phyloP scores from a whole-genome alignment of 2,329 filamentous ascomycete species.

The Stagonosporopsis tanaceti region DNA sequence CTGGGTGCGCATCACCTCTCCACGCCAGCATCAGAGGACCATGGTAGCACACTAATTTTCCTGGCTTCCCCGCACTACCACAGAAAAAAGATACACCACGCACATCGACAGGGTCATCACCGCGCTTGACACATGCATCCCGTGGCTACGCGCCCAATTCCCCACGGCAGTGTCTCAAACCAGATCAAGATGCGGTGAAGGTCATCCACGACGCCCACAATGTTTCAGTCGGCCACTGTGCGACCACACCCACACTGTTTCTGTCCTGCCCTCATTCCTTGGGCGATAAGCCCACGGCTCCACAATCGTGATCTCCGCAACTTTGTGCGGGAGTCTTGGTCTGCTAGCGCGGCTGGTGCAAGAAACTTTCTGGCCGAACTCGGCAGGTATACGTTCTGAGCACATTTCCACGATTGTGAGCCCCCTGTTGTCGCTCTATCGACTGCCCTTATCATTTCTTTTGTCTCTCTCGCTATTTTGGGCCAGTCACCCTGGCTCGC shows the following conservation, averaged over 20 bases:
- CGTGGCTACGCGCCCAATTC: conserved; percentile 20
- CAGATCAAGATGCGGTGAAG: conserved; percentile 18
- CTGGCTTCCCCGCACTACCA: conserved; percentile 29
- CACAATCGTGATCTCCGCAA: conserved; percentile 21
- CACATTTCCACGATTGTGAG: conserved; percentile 6
- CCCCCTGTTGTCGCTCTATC: conserved; percentile 15
- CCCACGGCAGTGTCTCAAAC: conserved; percentile 25
- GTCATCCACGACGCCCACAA: conserved; percentile 19
- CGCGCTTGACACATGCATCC: conserved; percentile 21
- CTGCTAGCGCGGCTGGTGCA: conserved; percentile 18
- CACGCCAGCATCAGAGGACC: conserved; percentile 1
- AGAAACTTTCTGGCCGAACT: conserved; percentile 19
- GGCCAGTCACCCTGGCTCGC: neutral
- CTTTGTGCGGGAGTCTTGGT: conserved; percentile 8
- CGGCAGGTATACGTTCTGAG: conserved; percentile 21
- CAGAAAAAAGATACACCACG: conserved; percentile 13
- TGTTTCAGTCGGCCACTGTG: conserved; percentile 19
- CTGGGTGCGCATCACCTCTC: conserved; percentile 18
- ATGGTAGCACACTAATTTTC: conserved; percentile 6
- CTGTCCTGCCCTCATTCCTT: conserved; percentile 24
- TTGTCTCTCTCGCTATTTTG: conserved; percentile 13
- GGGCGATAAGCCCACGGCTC: conserved; percentile 30
- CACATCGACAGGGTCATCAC: conserved; percentile 27
- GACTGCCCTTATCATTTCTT: conserved; percentile 15
- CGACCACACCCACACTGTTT: conserved; percentile 23